Evolutionary conservation across 2,329 filamentous ascomycete species (phyloP).

Genomic region (Fusarium paranaense): DNA sequence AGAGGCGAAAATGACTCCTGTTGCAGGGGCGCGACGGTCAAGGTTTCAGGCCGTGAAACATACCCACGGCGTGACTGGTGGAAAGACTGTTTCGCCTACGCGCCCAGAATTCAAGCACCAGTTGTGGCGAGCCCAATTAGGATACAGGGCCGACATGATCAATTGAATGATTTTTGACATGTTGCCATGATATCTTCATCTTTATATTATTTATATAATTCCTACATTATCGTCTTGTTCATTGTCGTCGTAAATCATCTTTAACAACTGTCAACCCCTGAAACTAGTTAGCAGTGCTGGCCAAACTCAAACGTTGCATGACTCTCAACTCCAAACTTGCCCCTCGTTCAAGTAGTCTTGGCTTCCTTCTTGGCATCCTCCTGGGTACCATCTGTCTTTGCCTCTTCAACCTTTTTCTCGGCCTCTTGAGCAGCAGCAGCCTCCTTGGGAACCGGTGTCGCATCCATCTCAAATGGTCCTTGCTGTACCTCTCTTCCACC

Average conservation of each 20-base stretch:
- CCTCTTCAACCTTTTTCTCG: background rate
- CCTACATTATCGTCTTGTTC: background rate
- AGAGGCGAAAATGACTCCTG: conserved; percentile 29
- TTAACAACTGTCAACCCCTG: background rate
- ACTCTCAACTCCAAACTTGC: background rate
- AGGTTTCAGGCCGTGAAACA: conserved; percentile 44
- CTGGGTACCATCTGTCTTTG: background rate
- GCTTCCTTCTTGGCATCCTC: background rate
- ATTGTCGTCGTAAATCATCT: background rate
- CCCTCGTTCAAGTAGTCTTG: background rate
- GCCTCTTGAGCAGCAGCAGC: background rate
- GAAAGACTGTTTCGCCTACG: conserved; percentile 1
- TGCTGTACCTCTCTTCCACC: background rate
- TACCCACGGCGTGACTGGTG: conserved; percentile 32
- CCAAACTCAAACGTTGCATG: background rate
- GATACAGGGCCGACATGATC: background rate
- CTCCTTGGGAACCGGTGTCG: background rate
- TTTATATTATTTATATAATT: background rate
- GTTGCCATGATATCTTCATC: background rate
- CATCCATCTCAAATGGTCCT: background rate
- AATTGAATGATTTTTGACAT: background rate
- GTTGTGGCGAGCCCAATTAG: background rate
- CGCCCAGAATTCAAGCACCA: background rate
- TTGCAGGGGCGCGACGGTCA: conserved; percentile 38
- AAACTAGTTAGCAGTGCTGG: background rate